phyloP scores from a whole-genome alignment of 2,329 filamentous ascomycete species.

The Xylariaceae sp. region DNA sequence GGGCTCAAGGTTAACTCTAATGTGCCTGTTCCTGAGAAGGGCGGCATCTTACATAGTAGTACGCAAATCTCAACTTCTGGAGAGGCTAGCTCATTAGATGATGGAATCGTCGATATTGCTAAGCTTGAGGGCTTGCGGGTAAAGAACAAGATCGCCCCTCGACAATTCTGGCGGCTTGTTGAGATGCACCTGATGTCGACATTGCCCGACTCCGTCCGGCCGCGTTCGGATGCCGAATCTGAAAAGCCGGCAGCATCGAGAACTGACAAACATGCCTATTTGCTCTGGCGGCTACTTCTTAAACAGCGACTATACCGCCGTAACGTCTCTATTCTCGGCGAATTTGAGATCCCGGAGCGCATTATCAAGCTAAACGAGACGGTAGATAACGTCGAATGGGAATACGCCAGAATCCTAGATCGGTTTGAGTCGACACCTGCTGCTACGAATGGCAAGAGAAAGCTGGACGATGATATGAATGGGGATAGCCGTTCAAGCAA shows the following conservation, averaged over 20 bases:
- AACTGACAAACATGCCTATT: conserved; percentile 64
- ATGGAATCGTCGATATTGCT: conserved; percentile 59
- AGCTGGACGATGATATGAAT: conserved; percentile 39
- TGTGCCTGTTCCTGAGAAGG: conserved; percentile 52
- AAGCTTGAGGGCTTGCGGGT: conserved; percentile 60
- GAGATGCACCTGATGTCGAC: conserved; percentile 74
- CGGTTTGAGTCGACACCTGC: conserved; percentile 29
- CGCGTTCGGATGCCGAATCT: conserved; percentile 42
- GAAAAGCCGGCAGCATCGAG: conserved; percentile 45
- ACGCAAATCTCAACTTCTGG: conserved; percentile 33
- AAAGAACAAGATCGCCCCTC: conserved; percentile 70
- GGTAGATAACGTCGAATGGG: conserved; percentile 67
- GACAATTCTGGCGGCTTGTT: conserved; percentile 75
- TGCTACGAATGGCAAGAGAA: conserved; percentile 49
- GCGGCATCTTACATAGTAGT: conserved; percentile 36
- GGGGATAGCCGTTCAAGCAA: conserved; percentile 42
- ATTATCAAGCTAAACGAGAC: conserved; percentile 74
- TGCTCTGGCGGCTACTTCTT: conserved; percentile 73
- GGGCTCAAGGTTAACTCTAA: conserved; percentile 57
- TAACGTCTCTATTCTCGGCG: conserved; percentile 70
- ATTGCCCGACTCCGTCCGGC: conserved; percentile 59
- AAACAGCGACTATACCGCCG: conserved; percentile 78
- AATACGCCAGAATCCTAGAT: conserved; percentile 69
- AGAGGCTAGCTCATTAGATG: conserved; percentile 32
- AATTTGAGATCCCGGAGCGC: conserved; percentile 69